Evolutionary conservation across 2,329 filamentous ascomycete species (phyloP), one percentile per base, ranked within the genome.

Genomic region (Beauveria sp.): DNA sequence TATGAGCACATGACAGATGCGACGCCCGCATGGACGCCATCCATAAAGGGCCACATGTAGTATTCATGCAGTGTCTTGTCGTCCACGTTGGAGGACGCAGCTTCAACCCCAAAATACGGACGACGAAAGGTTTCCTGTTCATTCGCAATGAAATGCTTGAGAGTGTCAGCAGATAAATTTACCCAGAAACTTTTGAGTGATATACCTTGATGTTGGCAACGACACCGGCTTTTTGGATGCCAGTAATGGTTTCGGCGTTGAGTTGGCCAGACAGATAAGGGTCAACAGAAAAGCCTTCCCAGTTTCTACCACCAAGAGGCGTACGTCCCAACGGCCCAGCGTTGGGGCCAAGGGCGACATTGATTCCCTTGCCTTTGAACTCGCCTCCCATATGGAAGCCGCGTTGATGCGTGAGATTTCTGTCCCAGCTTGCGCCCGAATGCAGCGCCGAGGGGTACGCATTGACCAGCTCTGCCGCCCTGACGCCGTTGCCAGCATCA

Each of bases 171-270:
- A 1, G 16, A 8, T 1, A 55, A 14, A 53, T 8, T 16, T 6
- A 2, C 16, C 12, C 0, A 5, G 6, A 2, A 0, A 10, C 2
- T 4, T 0, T 2, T 7, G 1, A 12, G n/a, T 3, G 2, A 5
- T 59, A 34, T 43, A 77, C 77, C 72, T 83, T 93, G 79, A 79
- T 85, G 76, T 86, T 90, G 61, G 91, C 89, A 70, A 96, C 88
- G 43, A 93, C 85, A 67, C 90, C 90, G 3, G 86, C 85, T 67
- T 87, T 84, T 70, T 94, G 90, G 57, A 91, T 89, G 34, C 89
- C 90, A 64, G 83, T 79, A 66, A 93, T 84, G 1, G 88, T 89
- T 67, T 90, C 82, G n/a, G 83, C 83, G 62, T 88, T 87, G 61
- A 89, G 77, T 62, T 85, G 79, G 22, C 90, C 91, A 1, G 88